Evolutionary conservation across 306 rosid species (phyloP).

Genomic region (Prinsepia uniflora): DNA sequence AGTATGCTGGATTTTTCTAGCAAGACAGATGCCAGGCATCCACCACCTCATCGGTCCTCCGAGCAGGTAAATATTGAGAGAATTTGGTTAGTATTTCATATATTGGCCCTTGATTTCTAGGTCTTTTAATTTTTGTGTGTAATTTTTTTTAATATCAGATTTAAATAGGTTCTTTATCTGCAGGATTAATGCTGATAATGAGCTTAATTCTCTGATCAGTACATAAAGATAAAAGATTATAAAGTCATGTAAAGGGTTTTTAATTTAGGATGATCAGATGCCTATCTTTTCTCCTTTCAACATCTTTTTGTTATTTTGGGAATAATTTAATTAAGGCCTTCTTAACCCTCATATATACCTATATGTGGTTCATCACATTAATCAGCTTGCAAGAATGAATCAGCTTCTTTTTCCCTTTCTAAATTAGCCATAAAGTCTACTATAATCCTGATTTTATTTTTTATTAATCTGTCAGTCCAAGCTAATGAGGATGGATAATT

Average conservation of each 20-base stretch:
- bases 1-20: conserved; percentile 73
- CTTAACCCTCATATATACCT: not conserved
- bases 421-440: not conserved
- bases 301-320: not conserved
- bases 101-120: not conserved
- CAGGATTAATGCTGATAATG: not conserved
- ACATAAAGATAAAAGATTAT: not conserved
- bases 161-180: not conserved
- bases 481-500: not conserved
- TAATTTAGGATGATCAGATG: not conserved
- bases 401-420: not conserved
- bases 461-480: not conserved
- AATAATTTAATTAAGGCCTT: not conserved
- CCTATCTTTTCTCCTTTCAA: not conserved
- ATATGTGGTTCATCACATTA: not conserved
- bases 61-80: conserved; percentile 48
- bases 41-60: conserved; percentile 63
- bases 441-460: not conserved
- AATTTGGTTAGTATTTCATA: not conserved
- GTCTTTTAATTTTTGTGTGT: not conserved
- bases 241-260: not conserved
- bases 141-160: not conserved
- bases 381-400: not conserved
- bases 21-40: conserved; percentile 45
- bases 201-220: not conserved